Evolutionary conservation across 352 stramenopile species (phyloP), one percentile per base, ranked within the genome.

Genomic region (Phytopythium cucurbitacearum): DNA sequence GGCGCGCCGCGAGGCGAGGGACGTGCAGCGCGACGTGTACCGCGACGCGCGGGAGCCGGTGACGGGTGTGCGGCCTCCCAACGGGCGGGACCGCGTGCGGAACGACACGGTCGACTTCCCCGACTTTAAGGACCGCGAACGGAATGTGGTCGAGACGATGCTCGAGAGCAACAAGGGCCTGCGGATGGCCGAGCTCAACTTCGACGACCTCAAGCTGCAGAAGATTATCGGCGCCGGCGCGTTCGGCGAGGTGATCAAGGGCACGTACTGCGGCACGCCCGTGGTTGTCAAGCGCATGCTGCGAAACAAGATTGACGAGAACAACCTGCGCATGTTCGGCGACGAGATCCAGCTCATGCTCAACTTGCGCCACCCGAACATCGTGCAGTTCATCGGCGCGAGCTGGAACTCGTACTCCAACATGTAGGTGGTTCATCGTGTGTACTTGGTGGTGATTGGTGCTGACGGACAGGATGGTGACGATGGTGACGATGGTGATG

Each of bases 331-430:
- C 53, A 95, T 94, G 83, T 95, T 95, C 51, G 80, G 82, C 44
- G 83, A 95, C 49, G 85, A 95, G 51, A 92, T 95, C 60, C 81
- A 94, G 73, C 76, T 95, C 60, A 95, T 94, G 85, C 92, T 94
- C 83, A 93, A 93, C 53, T 60, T 95, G 33, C 85, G 85, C 35
- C 85, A 95, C 54, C 85, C 85, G 3, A 93, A 94, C 64, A 94
- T 95, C 35, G 85, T 95, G 33, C 85, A 95, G 73, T 95, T 95
- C 53, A 95, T 95, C 41, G 85, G 85, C 44, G 85, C 85, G 41
- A 94, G 83, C 76, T 95, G 85, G 85, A 94, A 95, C 77, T 94
- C 83, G 59, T 94, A 94, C 72, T 95, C 85, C 33, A 95, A 95
- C 60, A 94, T 95, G 85, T 95, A 76, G 53, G 80, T 80, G 13